Evolutionary conservation across 768 basidiomycete species (phyloP).

Genomic region (Dioszegia aurantiaca): DNA sequence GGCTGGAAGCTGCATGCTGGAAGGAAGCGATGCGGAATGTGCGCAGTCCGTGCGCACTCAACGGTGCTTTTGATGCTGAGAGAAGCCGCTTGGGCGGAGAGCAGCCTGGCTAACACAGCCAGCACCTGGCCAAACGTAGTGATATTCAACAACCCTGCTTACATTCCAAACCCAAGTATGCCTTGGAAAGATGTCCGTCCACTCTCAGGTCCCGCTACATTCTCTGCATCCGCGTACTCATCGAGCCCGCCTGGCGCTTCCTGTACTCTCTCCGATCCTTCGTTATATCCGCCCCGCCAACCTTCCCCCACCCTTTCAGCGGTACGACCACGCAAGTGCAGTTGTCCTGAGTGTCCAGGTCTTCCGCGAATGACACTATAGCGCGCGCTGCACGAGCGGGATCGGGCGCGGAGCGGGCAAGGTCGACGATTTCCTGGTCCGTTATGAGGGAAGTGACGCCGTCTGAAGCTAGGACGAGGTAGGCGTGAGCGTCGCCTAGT

Average conservation of each 20-base stretch:
- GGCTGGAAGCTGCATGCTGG: too few relatives aligned
- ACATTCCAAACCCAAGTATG: too few relatives aligned
- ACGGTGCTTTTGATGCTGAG: too few relatives aligned
- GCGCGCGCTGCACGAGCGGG: constrained; percentile 77
- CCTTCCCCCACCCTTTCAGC: constrained; percentile 83
- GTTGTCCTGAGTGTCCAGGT: constrained; percentile 85
- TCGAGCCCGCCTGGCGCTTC: constrained; percentile 48
- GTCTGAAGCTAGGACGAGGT: constrained; percentile 84
- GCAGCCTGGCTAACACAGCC: too few relatives aligned
- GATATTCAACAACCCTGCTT: too few relatives aligned
- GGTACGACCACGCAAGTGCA: constrained; percentile 87
- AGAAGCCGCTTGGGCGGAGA: too few relatives aligned
- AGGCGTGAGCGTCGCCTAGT: constrained; percentile 77
- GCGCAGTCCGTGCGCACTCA: too few relatives aligned
- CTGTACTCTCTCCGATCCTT: constrained; percentile 79
- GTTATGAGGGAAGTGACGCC: constrained; percentile 87
- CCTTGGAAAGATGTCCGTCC: too few relatives aligned
- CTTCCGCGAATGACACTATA: constrained; percentile 82
- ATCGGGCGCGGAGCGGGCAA: constrained; percentile 67
- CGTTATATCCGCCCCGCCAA: constrained; percentile 75
- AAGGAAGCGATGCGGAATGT: too few relatives aligned
- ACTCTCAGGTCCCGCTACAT: too few relatives aligned
- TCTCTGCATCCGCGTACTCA: constrained; percentile 52
- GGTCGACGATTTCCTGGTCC: constrained; percentile 90
- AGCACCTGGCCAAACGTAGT: too few relatives aligned